Conservation (phyloP, 352 stramenopile genomes). For the Peronospora belbahrii region DNA sequence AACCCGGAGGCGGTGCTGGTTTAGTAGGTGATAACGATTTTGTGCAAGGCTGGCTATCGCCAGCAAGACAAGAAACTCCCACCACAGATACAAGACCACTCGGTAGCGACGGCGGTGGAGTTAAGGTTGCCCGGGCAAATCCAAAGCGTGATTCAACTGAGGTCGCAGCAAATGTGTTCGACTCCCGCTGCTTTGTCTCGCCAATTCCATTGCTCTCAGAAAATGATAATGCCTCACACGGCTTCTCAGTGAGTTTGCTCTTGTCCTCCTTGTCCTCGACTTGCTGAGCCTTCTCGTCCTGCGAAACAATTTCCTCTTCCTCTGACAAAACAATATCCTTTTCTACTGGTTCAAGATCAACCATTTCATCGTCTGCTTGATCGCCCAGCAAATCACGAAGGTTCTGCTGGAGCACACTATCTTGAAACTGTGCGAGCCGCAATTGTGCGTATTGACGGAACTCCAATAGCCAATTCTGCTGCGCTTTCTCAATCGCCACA, state of each 20-base stretch:
- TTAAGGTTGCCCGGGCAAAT: slow-evolving; percentile 35
- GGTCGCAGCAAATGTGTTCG: not conserved
- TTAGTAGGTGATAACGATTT: slow-evolving; percentile 11
- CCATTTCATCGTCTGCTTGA: slow-evolving; percentile 35
- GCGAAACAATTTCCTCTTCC: slow-evolving; percentile 47
- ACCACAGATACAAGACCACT: slow-evolving; percentile 3
- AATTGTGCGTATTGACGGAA: slow-evolving; percentile 57
- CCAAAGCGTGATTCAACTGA: slow-evolving; percentile 42
- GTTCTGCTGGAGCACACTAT: slow-evolving; percentile 32
- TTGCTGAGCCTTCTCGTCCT: slow-evolving; percentile 25
- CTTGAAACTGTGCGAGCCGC: slow-evolving; percentile 39
- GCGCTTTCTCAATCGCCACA: slow-evolving; percentile 44
- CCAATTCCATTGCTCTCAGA: slow-evolving; percentile 1
- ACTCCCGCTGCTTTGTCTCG: slow-evolving; percentile 10
- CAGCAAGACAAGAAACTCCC: not conserved
- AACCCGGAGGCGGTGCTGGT: slow-evolving; percentile 18
- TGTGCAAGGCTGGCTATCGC: slow-evolving; percentile 10
- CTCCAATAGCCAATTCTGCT: slow-evolving; percentile 38
- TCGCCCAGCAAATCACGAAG: slow-evolving; percentile 36
- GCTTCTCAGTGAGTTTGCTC: slow-evolving; percentile 4
- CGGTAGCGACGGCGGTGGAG: slow-evolving; percentile 2
- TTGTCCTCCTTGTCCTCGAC: slow-evolving; percentile 5
- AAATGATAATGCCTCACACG: not conserved
- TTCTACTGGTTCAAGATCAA: slow-evolving; percentile 39
- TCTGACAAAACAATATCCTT: slow-evolving; percentile 52